These are phyloP conservation scores for Coemansia sp. DNA, from an alignment of 192 early-diverging fungal genomes.

Conservation along the genomic window DNA sequence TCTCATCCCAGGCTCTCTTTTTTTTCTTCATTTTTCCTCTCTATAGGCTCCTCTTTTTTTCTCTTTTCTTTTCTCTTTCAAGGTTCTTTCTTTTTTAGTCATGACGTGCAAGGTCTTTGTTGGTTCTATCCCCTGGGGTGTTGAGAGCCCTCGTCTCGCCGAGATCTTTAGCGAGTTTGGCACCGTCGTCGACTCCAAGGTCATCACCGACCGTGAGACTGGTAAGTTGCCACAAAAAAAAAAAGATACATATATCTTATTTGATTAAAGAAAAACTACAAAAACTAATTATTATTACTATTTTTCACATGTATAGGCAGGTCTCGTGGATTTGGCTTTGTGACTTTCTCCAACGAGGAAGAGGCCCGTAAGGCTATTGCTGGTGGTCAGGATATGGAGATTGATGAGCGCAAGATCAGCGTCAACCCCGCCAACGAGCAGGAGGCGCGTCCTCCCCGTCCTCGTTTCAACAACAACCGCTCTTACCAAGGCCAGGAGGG, in stretches of 20 bases:
- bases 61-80: slow-evolving; percentile 3
- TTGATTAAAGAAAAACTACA: not conserved
- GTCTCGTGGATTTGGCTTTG: slow-evolving; percentile 90
- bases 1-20: not conserved
- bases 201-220: slow-evolving; percentile 74
- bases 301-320: too few species aligned
- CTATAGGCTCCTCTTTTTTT: slow-evolving; percentile 2
- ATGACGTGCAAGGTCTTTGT: slow-evolving; percentile 63
- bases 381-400: slow-evolving; percentile 65
- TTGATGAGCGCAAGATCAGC: slow-evolving; percentile 83
- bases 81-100: not conserved
- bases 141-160: slow-evolving; percentile 64
- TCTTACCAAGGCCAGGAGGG: slow-evolving; percentile 41
- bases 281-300: too few species aligned
- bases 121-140: slow-evolving; percentile 68
- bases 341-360: slow-evolving; percentile 66
- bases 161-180: slow-evolving; percentile 68
- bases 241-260: not conserved
- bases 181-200: slow-evolving; percentile 63
- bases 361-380: slow-evolving; percentile 75
- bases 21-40: not conserved
- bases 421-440: slow-evolving; percentile 74
- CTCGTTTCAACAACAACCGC: slow-evolving; percentile 29
- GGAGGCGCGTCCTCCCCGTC: slow-evolving; percentile 23
- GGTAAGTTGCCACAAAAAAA: slow-evolving; percentile 50